Conservation (phyloP, 352 stramenopile species). For the Globisporangium camurandrum region DNA sequence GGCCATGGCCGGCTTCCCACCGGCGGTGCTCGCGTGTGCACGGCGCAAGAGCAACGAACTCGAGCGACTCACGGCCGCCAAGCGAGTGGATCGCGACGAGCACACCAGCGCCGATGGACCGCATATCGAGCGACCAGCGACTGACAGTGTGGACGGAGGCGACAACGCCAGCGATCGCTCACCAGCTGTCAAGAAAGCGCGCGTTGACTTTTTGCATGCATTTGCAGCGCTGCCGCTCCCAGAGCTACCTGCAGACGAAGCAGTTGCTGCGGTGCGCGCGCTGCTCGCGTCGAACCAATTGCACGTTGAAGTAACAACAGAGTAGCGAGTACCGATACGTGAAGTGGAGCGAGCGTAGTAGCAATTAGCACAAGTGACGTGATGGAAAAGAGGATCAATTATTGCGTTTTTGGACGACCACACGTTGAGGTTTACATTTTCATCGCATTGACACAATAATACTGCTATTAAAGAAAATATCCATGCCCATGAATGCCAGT, state of each 20-base stretch:
- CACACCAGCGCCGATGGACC: neutral
- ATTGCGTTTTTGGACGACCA: no score
- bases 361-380: no score
- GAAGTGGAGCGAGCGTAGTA: no score
- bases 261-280: constrained; percentile 24
- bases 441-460: no score
- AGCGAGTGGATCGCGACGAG: no score
- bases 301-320: neutral
- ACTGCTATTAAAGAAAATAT: no score
- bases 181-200: constrained; percentile 29
- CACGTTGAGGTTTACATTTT: no score
- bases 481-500: no score
- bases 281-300: constrained; percentile 14
- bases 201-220: constrained; percentile 30
- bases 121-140: constrained; percentile 2
- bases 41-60: constrained; percentile 93
- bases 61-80: constrained; percentile 81
- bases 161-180: constrained; percentile 4
- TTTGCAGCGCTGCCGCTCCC: constrained; percentile 71
- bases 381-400: no score
- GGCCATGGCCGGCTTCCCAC: constrained; percentile 94
- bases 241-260: constrained; percentile 37
- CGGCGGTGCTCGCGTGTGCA: constrained; percentile 88
- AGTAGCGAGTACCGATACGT: neutral
- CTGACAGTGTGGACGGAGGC: neutral